Base-by-base conservation (phyloP, 1,284 basidiomycete species). In the Marasmius fiardii region DNA sequence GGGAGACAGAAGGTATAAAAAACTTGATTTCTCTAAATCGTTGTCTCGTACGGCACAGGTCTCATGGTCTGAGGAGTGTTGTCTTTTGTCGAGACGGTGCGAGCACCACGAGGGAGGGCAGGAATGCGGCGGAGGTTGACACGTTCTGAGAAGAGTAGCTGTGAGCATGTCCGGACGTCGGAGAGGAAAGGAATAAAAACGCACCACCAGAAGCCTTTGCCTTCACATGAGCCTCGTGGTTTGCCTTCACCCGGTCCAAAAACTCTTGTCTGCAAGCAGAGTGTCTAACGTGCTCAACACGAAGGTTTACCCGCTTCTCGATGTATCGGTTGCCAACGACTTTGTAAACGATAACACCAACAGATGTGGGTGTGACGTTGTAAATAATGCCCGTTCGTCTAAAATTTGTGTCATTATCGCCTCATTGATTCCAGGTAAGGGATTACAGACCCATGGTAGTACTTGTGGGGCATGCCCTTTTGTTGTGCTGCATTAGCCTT, bases 401-500 rank as follows among this genome's bases (percentile, higher is more conserved):
- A 66, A 56, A 59, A 53, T 50, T 28, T 54, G 43, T 43, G 45
- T 47, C 45, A 43, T 33, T 37, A 34, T 33, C 39, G 6, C 39
- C 12, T 31, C 37, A 48, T 21, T 23, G 18, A 18, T 20, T 31
- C 53, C 43, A 31, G 58, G 57, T 45, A 43, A 56, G 35, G 2
- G 23, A 49, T 34, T 53, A 81, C 88, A 62, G 61, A 90, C 88
- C 90, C 90, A 65, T 92, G 90, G 78, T 92, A 92, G 81, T 81
- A 95, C 79, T 98, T 98, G 85, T 98, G 95, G 73, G 96, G 95
- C 94, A 99, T 98, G 76, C 96, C 96, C 90, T 96, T 97, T 86
- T 99, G 97, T 78, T 98, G 92, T 53, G 95, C 93, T 61, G 95
- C 87, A 74, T 99, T 98, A 67, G 96, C 96, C 82, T 97, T 97